Conservation (phyloP, 352 stramenopile genomes). For the Globisporangium recalcitrans region DNA sequence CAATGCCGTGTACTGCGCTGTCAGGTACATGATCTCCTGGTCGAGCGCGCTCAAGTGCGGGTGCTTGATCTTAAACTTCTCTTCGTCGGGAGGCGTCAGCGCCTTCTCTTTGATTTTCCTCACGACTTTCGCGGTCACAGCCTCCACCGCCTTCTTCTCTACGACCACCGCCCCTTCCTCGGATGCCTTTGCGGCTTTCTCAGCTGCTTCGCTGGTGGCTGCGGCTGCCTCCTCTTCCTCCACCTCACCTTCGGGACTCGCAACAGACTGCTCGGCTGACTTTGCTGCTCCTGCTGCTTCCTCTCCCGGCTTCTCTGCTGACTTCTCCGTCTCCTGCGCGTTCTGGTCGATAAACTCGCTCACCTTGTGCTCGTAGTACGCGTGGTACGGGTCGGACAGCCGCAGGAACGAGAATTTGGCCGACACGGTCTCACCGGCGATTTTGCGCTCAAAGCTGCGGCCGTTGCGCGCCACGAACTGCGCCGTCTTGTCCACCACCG, state of each 20-base stretch:
- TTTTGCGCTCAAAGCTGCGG: slow-evolving; percentile 95
- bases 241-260: not conserved
- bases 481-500: slow-evolving; percentile 98
- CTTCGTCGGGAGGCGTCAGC: slow-evolving; percentile 50
- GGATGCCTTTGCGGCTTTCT: slow-evolving; percentile 19
- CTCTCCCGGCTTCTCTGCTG: slow-evolving; percentile 17
- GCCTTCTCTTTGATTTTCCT: slow-evolving; percentile 92
- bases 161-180: slow-evolving; percentile 47
- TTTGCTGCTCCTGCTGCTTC: slow-evolving; percentile 8
- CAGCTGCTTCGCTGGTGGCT: slow-evolving; percentile 18
- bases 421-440: slow-evolving; percentile 93
- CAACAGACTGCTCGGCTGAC: slow-evolving; percentile 13
- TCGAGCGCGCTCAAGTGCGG: slow-evolving; percentile 89
- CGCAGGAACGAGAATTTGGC: slow-evolving; percentile 98
- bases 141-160: slow-evolving; percentile 84
- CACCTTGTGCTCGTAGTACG: slow-evolving; percentile 98
- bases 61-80: slow-evolving; percentile 87
- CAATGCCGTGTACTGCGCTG: slow-evolving; percentile 96
- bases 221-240: slow-evolving; percentile 14
- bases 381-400: slow-evolving; percentile 93
- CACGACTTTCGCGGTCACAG: slow-evolving; percentile 75
- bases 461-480: slow-evolving; percentile 98
- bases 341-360: slow-evolving; percentile 67
- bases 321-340: slow-evolving; percentile 11
- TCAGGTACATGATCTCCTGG: slow-evolving; percentile 98